Conservation (phyloP, 495 filamentous ascomycete species). For the Penicillium daleae region DNA sequence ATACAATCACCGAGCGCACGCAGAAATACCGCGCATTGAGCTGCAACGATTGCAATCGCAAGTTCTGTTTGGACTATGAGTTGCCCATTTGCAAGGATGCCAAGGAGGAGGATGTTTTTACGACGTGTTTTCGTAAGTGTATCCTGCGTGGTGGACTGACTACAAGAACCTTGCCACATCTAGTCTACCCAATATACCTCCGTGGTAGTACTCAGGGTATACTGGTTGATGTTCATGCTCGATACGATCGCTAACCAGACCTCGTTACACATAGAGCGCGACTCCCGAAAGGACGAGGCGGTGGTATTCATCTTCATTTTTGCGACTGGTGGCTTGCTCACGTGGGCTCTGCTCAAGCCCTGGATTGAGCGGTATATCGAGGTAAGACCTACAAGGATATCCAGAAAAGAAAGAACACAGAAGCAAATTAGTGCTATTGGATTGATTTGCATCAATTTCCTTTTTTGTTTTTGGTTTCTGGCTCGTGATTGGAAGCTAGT, state of each 20-base stretch:
- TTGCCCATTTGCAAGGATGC: constrained; percentile 84
- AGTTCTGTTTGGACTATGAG: constrained; percentile 84
- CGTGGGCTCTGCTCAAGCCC: constrained; percentile 74
- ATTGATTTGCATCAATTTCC: not conserved
- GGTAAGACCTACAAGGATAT: constrained; percentile 44
- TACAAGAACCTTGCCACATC: not conserved
- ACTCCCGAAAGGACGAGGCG: constrained; percentile 84
- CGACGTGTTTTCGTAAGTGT: constrained; percentile 81
- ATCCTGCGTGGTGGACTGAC: not conserved
- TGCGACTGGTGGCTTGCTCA: constrained; percentile 79
- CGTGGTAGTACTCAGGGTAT: not conserved
- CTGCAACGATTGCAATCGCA: constrained; percentile 88
- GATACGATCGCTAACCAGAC: constrained; percentile 14
- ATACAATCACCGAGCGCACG: constrained; percentile 23
- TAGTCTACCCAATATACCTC: not conserved
- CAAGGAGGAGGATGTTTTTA: constrained; percentile 84
- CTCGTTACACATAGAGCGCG: constrained; percentile 63
- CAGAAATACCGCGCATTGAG: constrained; percentile 49
- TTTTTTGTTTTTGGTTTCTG: not conserved
- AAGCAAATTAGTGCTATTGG: not conserved
- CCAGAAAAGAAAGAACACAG: not conserved
- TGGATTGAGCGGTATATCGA: constrained; percentile 64
- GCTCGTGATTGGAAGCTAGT: not conserved
- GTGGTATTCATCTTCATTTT: constrained; percentile 93
- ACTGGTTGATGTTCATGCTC: not conserved